phyloP scores from a whole-genome alignment of 352 stramenopile genomes.

The Lagenidium giganteum region DNA sequence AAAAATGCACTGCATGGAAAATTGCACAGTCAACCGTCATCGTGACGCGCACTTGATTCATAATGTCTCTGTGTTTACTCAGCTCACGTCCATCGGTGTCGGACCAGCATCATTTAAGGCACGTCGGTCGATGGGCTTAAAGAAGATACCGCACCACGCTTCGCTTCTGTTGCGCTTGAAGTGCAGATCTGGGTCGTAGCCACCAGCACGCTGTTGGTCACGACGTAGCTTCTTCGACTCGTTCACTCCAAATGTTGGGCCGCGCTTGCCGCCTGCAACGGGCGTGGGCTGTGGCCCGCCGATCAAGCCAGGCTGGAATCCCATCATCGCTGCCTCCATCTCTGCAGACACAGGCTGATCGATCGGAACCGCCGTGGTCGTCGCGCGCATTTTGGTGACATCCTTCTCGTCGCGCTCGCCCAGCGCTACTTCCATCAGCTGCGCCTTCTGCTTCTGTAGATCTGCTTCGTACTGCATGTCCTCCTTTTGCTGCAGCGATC shows the following conservation, averaged over 20 bases:
- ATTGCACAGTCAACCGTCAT: no score
- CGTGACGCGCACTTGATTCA: no score
- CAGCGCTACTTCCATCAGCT: slow-evolving; percentile 71
- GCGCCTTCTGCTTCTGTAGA: slow-evolving; percentile 55
- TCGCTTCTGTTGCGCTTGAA: slow-evolving; percentile 65
- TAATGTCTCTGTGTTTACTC: no score
- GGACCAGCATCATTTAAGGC: background rate
- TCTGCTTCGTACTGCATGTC: slow-evolving; percentile 70
- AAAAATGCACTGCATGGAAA: no score
- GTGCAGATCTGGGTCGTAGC: slow-evolving; percentile 54
- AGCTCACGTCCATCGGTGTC: slow-evolving; percentile 21
- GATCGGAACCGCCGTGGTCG: slow-evolving; percentile 67
- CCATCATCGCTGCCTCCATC: slow-evolving; percentile 79
- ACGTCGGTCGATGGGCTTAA: slow-evolving; percentile 30
- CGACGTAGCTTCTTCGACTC: slow-evolving; percentile 60
- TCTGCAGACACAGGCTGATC: slow-evolving; percentile 69
- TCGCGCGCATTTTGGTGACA: slow-evolving; percentile 48
- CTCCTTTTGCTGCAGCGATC: slow-evolving; percentile 57
- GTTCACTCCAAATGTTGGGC: slow-evolving; percentile 58
- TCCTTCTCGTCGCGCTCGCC: slow-evolving; percentile 64
- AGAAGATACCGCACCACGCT: slow-evolving; percentile 63
- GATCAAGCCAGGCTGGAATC: slow-evolving; percentile 58
- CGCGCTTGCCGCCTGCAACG: slow-evolving; percentile 60
- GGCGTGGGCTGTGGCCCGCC: slow-evolving; percentile 56
- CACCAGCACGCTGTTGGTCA: slow-evolving; percentile 60